A percentile compares a stretch with the other conserved stretches of the same genome.
Conservation (phyloP, 306 rosid species). For the Gillenia trifoliata region DNA sequence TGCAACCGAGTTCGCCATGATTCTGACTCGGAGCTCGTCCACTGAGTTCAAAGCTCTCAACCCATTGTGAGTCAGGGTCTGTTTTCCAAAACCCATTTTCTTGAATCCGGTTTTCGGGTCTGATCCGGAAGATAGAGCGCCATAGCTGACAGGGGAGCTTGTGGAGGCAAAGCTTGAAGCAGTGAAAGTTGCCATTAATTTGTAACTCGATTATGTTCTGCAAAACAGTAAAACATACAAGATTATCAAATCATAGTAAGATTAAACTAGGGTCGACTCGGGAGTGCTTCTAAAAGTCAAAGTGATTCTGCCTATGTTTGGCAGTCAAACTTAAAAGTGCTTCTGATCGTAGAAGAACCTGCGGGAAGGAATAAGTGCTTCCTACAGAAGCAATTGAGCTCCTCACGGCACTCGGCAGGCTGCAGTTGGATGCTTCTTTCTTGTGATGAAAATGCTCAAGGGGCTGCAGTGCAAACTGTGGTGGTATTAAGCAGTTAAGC, state of each 20-base stretch:
- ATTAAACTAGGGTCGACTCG: neutral
- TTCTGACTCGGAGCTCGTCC: constrained; percentile 38
- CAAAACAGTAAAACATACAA: constrained; percentile 4
- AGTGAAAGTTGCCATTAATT: constrained; percentile 46
- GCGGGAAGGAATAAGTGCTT: neutral
- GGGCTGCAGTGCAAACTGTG: neutral
- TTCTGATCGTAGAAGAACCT: neutral
- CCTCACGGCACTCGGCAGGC: neutral
- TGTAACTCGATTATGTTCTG: constrained; percentile 9
- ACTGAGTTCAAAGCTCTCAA: constrained; percentile 45
- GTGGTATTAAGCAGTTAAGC: neutral
- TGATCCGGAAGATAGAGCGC: constrained; percentile 12
- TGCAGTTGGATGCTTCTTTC: neutral
- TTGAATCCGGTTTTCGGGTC: constrained; percentile 29
- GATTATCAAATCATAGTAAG: neutral
- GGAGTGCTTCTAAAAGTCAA: neutral
- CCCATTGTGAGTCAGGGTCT: constrained; percentile 36
- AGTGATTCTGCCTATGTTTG: neutral
- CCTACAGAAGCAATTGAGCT: neutral
- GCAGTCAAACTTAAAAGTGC: neutral
- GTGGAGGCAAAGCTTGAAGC: constrained; percentile 45
- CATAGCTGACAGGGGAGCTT: constrained; percentile 20
- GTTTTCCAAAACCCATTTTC: constrained; percentile 29
- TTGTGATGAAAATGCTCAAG: neutral
- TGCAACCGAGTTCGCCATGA: constrained; percentile 13